Evolutionary conservation across 768 basidiomycete species (phyloP).

Genomic region (Kockovaella imperatae): DNA sequence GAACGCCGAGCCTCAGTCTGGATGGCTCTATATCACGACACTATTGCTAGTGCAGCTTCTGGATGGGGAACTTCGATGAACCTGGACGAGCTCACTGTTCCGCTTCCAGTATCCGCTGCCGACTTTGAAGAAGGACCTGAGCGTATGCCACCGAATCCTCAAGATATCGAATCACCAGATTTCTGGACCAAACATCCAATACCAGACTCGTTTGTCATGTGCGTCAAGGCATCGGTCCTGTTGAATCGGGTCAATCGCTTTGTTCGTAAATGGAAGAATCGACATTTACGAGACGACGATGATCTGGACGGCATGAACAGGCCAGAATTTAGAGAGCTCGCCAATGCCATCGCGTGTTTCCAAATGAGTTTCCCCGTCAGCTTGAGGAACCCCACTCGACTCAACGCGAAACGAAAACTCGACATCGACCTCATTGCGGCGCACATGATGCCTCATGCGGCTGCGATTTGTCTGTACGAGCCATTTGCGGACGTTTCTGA

Average conservation of each 20-base stretch:
- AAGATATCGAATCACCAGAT: slow-evolving; percentile 36
- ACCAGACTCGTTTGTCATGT: slow-evolving; percentile 30
- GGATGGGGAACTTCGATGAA: slow-evolving; percentile 39
- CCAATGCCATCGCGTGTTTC: slow-evolving; percentile 35
- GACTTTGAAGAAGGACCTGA: slow-evolving; percentile 25
- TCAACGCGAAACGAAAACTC: slow-evolving; percentile 14
- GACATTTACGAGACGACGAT: slow-evolving; percentile 30
- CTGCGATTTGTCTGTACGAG: slow-evolving; percentile 33
- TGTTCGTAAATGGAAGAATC: slow-evolving; percentile 35
- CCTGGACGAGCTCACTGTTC: slow-evolving; percentile 37
- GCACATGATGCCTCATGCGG: slow-evolving; percentile 36
- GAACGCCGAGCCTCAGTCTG: slow-evolving; percentile 38
- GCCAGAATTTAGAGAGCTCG: slow-evolving; percentile 37
- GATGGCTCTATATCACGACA: slow-evolving; percentile 41
- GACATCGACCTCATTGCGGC: slow-evolving; percentile 38
- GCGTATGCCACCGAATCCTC: slow-evolving; percentile 28
- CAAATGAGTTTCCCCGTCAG: slow-evolving; percentile 37
- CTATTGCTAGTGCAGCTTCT: slow-evolving; percentile 29
- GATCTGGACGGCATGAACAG: slow-evolving; percentile 31
- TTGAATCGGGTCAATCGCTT: slow-evolving; percentile 28
- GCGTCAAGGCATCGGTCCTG: slow-evolving; percentile 20
- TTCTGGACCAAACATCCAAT: slow-evolving; percentile 37
- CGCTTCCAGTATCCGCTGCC: slow-evolving; percentile 23
- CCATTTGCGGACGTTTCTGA: slow-evolving; percentile 35
- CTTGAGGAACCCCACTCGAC: slow-evolving; percentile 22